A percentile compares a stretch with the other conserved stretches of the same genome.
Conservation (phyloP, 1,284 basidiomycete genomes). For the Trichosporon faecale region DNA sequence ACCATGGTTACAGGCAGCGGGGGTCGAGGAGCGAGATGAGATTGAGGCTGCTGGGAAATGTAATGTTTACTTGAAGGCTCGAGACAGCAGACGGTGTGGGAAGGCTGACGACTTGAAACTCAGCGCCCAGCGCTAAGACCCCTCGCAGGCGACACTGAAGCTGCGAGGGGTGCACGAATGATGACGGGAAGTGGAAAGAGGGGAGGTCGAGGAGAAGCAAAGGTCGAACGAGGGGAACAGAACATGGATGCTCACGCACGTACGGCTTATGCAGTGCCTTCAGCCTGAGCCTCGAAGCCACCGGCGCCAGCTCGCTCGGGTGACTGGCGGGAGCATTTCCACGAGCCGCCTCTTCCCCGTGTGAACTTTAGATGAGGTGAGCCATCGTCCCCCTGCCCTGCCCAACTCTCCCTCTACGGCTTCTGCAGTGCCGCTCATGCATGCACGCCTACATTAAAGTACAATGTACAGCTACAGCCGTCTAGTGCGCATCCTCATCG, state of each 20-base stretch:
- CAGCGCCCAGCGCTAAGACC: slow-evolving; percentile 8
- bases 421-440: background rate
- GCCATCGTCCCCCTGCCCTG: background rate
- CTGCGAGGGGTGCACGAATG: slow-evolving; percentile 9
- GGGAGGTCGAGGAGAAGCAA: background rate
- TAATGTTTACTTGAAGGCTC: background rate
- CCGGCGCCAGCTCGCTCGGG: background rate
- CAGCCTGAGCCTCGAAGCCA: background rate
- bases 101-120: background rate
- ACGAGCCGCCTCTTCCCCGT: background rate
- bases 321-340: slow-evolving; percentile 4
- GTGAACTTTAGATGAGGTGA: slow-evolving; percentile 3
- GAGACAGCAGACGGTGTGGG: background rate
- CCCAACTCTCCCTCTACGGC: background rate
- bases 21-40: background rate
- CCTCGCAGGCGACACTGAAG: slow-evolving; percentile 10
- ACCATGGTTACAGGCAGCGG: background rate
- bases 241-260: background rate
- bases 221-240: background rate
- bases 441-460: slow-evolving; percentile 10
- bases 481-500: slow-evolving; percentile 35
- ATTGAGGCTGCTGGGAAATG: background rate
- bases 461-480: background rate
- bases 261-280: background rate
- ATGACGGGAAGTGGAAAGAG: background rate